These are phyloP conservation scores for Penicillium concentricum DNA, from an alignment of 2,329 filamentous ascomycete genomes.

Conservation along the genomic window DNA sequence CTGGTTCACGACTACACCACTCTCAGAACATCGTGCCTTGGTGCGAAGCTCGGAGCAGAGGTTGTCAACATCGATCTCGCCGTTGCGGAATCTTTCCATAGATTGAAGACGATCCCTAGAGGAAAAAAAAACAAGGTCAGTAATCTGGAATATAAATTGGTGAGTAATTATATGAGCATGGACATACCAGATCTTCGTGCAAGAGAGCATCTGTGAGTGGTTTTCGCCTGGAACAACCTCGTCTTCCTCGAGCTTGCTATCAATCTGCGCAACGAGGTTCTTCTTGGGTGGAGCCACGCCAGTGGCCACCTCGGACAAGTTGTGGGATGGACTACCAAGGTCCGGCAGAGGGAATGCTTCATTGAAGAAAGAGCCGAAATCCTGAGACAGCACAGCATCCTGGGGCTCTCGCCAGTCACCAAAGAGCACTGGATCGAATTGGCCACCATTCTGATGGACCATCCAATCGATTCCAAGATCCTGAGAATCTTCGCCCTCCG, in stretches of 20 bases:
- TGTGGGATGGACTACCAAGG: slow-evolving; percentile 78
- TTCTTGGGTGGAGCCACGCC: slow-evolving; percentile 52
- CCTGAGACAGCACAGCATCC: slow-evolving; percentile 70
- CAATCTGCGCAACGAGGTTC: slow-evolving; percentile 74
- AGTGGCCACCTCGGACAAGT: slow-evolving; percentile 38
- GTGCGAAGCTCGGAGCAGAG: slow-evolving; percentile 90
- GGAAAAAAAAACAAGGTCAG: slow-evolving; percentile 42
- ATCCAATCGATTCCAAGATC: slow-evolving; percentile 61
- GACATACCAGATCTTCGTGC: slow-evolving; percentile 89
- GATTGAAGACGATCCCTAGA: slow-evolving; percentile 83
- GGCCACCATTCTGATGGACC: slow-evolving; percentile 74
- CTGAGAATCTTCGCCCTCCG: slow-evolving; percentile 9
- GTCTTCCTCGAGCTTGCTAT: slow-evolving; percentile 63
- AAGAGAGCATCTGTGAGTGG: slow-evolving; percentile 68
- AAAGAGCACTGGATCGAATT: slow-evolving; percentile 89
- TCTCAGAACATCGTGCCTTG: slow-evolving; percentile 91
- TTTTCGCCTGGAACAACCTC: slow-evolving; percentile 66
- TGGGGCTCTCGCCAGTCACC: slow-evolving; percentile 90
- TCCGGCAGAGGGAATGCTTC: slow-evolving; percentile 78
- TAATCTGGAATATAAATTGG: slow-evolving; percentile 1
- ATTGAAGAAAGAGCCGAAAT: slow-evolving; percentile 70
- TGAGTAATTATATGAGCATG: not conserved
- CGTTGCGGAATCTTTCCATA: slow-evolving; percentile 82
- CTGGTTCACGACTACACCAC: slow-evolving; percentile 83
- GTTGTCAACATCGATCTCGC: slow-evolving; percentile 89